Percentiles rank a stretch among this genome's conserved stretches.
These are phyloP conservation scores for Chlorella variabilis DNA, from an alignment of 163 green algal genomes.

Conservation along the genomic window DNA sequence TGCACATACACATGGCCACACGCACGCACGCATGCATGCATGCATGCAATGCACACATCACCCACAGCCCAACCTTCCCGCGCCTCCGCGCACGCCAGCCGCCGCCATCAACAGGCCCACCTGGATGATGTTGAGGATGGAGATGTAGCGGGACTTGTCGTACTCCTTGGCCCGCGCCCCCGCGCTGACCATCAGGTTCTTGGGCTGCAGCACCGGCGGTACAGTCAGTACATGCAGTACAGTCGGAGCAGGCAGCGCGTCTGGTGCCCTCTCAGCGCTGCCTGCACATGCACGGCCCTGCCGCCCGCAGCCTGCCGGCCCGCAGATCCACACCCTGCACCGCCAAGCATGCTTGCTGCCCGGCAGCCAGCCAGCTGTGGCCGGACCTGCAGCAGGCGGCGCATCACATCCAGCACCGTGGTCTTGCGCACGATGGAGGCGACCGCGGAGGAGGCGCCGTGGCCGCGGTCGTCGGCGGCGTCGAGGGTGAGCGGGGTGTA, in stretches of 20 bases:
- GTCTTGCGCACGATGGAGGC: constrained; percentile 86
- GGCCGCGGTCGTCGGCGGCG: constrained; percentile 38
- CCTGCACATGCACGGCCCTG: too few species aligned
- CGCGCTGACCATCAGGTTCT: constrained; percentile 83
- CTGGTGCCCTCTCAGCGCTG: too few species aligned
- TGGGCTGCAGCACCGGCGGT: constrained; percentile 48
- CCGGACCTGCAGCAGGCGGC: constrained; percentile 93
- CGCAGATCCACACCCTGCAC: too few species aligned
- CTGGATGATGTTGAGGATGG: constrained; percentile 99
- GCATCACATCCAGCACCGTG: constrained; percentile 98
- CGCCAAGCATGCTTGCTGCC: too few species aligned
- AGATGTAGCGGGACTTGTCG: constrained; percentile 93
- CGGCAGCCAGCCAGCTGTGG: too few species aligned
- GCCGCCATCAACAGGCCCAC: too few species aligned
- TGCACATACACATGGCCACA: too few species aligned
- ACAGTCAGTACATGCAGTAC: background rate
- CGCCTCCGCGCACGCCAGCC: too few species aligned
- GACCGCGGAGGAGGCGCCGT: background rate
- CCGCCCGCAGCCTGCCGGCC: too few species aligned
- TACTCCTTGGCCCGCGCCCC: constrained; percentile 77
- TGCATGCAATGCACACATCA: too few species aligned
- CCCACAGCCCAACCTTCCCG: too few species aligned
- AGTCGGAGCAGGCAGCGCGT: background rate
- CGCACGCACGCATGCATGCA: too few species aligned
- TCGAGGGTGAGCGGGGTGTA: constrained; percentile 96